These are phyloP conservation scores for Termitomyces sp. DNA, from an alignment of 768 basidiomycete species.

Conservation along the genomic window DNA sequence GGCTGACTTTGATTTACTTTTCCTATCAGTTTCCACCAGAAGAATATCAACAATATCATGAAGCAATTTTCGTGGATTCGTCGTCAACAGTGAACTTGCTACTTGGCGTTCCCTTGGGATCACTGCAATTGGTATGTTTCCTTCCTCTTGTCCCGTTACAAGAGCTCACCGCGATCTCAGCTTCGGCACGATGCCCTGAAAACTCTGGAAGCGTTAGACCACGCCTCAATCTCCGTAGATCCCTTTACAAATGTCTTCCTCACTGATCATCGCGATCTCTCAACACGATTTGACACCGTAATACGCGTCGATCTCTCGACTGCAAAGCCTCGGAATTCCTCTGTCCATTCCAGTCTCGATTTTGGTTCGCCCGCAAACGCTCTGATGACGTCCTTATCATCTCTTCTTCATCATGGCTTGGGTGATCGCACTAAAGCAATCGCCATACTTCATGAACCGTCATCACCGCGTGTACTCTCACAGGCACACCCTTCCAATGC, in stretches of 20 bases:
- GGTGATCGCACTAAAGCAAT: slow-evolving; percentile 68
- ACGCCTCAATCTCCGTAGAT: slow-evolving; percentile 45
- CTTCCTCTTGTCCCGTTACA: background rate
- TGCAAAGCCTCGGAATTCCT: slow-evolving; percentile 40
- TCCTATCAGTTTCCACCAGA: slow-evolving; percentile 49
- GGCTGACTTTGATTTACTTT: background rate
- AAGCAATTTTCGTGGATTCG: slow-evolving; percentile 74
- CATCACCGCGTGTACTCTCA: slow-evolving; percentile 42
- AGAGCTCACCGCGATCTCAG: slow-evolving; percentile 32
- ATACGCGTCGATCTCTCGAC: slow-evolving; percentile 56
- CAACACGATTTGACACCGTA: slow-evolving; percentile 71
- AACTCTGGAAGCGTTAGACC: slow-evolving; percentile 65
- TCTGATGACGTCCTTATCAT: slow-evolving; percentile 49
- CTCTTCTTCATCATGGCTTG: slow-evolving; percentile 60
- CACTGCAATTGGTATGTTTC: slow-evolving; percentile 64
- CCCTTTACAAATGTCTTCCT: slow-evolving; percentile 73
- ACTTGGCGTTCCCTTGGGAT: slow-evolving; percentile 70
- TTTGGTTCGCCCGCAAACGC: slow-evolving; percentile 57
- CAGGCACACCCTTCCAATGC: slow-evolving; percentile 53
- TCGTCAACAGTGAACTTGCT: slow-evolving; percentile 76
- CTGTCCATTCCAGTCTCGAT: slow-evolving; percentile 50
- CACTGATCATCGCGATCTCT: slow-evolving; percentile 60
- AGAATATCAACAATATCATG: slow-evolving; percentile 48
- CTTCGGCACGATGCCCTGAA: slow-evolving; percentile 71
- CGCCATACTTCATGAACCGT: slow-evolving; percentile 54